Percentiles rank a stretch among this genome's conserved stretches.
Conservation (phyloP, 2,329 filamentous ascomycete genomes). For the Colletotrichum higginsianum region DNA sequence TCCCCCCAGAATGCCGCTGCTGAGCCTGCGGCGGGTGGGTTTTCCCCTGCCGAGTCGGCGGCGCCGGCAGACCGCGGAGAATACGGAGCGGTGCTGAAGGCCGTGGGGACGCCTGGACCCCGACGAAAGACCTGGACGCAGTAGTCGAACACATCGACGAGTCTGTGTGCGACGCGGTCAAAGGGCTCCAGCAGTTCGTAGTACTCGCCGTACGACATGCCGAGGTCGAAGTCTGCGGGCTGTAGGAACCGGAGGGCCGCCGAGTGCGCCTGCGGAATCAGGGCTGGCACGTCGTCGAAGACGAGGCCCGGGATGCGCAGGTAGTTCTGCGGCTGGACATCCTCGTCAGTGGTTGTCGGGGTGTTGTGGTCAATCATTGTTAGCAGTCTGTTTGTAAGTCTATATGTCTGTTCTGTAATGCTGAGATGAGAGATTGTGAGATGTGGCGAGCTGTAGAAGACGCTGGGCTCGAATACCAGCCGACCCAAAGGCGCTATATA, state of each 20-base stretch:
- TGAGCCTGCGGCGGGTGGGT: no score
- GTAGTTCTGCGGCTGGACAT: constrained; percentile 21
- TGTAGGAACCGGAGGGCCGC: constrained; percentile 27
- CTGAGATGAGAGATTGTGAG: no score
- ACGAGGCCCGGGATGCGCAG: constrained; percentile 36
- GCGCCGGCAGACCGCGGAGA: neutral
- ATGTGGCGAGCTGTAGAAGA: neutral
- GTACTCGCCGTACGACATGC: constrained; percentile 26
- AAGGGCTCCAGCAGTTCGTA: constrained; percentile 27
- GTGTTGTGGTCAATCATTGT: neutral
- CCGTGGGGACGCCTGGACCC: no score
- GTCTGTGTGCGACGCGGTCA: constrained; percentile 24
- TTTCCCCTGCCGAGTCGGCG: no score
- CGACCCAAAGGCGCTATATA: neutral
- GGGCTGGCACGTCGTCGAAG: constrained; percentile 19
- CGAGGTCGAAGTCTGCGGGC: constrained; percentile 15
- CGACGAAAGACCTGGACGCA: constrained; percentile 17
- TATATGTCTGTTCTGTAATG: neutral
- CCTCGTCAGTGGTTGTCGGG: neutral
- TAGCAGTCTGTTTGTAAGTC: no score
- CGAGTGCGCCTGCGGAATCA: constrained; percentile 22
- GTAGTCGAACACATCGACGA: constrained; percentile 25
- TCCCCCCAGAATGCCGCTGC: neutral
- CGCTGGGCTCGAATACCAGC: no score
- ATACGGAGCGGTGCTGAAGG: neutral